Percentiles rank a stretch among this genome's conserved stretches.
phyloP scores from a whole-genome alignment of 2,329 filamentous ascomycete species.

The Dichotomopilus funicola region DNA sequence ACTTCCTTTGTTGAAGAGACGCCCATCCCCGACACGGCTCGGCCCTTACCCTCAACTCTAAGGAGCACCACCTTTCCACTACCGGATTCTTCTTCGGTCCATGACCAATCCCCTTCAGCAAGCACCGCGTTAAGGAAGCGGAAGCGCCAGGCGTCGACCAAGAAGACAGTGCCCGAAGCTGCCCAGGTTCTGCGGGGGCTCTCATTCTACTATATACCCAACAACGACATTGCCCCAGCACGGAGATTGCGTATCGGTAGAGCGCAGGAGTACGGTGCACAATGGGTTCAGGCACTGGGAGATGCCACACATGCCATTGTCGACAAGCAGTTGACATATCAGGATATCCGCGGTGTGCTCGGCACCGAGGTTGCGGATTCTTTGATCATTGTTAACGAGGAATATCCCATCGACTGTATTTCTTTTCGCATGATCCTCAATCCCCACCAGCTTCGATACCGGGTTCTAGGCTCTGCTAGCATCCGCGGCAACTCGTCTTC shows the following conservation, averaged over 20 bases:
- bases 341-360: constrained; percentile 48
- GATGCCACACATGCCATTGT: constrained; percentile 72
- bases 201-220: constrained; percentile 73
- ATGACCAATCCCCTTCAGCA: constrained; percentile 20
- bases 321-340: constrained; percentile 60
- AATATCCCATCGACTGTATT: constrained; percentile 64
- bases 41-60: constrained; percentile 14
- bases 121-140: constrained; percentile 36
- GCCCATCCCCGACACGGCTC: constrained; percentile 24
- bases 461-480: constrained; percentile 43
- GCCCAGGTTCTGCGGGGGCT: constrained; percentile 55
- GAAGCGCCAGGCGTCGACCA: constrained; percentile 38
- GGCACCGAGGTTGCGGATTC: constrained; percentile 18
- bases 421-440: constrained; percentile 52
- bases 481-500: not conserved
- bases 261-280: constrained; percentile 67
- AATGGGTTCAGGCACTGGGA: constrained; percentile 55
- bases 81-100: constrained; percentile 16
- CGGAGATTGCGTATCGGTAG: constrained; percentile 68
- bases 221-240: constrained; percentile 63
- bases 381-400: constrained; percentile 56
- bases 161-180: constrained; percentile 42
- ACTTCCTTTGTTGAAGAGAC: constrained; percentile 29
- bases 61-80: constrained; percentile 30
- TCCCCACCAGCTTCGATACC: constrained; percentile 52